phyloP scores from a whole-genome alignment of 768 basidiomycete genomes.

The Trametes villosa region DNA sequence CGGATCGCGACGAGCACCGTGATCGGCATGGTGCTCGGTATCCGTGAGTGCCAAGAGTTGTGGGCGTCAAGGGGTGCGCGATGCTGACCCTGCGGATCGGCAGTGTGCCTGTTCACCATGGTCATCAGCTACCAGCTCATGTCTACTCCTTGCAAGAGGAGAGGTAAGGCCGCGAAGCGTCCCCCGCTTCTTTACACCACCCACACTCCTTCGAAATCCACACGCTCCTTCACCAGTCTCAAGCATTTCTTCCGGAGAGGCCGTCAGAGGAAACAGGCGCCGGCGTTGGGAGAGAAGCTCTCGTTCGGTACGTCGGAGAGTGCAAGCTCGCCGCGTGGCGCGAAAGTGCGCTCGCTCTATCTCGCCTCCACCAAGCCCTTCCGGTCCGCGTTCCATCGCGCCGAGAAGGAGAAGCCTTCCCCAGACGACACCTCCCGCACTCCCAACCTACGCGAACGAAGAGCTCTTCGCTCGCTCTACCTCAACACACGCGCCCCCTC shows the following conservation, averaged over 20 bases:
- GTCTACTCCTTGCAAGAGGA: slow-evolving; percentile 15
- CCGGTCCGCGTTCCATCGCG: not conserved
- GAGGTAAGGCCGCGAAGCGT: not conserved
- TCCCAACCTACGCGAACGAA: slow-evolving; percentile 15
- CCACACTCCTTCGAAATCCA: not conserved
- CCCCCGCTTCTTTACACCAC: not conserved
- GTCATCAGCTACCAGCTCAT: slow-evolving; percentile 25
- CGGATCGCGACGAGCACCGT: slow-evolving; percentile 23
- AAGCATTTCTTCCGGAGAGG: not conserved
- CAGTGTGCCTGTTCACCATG: slow-evolving; percentile 26
- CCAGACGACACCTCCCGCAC: not conserved
- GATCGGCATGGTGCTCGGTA: slow-evolving; percentile 25
- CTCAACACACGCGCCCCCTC: slow-evolving; percentile 4
- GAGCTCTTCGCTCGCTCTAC: slow-evolving; percentile 13
- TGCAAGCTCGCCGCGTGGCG: not conserved
- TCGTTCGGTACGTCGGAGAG: not conserved
- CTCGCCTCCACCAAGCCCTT: slow-evolving; percentile 12
- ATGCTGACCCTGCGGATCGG: not conserved
- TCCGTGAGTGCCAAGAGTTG: slow-evolving; percentile 15
- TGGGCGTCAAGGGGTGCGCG: not conserved
- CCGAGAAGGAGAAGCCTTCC: not conserved
- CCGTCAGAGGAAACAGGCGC: not conserved
- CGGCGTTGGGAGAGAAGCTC: not conserved
- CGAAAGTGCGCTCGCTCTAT: slow-evolving; percentile 20
- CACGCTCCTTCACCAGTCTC: slow-evolving; percentile 8